Base-by-base conservation (phyloP, 768 basidiomycete genomes). In the Pseudohyphozyma bogoriensis region DNA sequence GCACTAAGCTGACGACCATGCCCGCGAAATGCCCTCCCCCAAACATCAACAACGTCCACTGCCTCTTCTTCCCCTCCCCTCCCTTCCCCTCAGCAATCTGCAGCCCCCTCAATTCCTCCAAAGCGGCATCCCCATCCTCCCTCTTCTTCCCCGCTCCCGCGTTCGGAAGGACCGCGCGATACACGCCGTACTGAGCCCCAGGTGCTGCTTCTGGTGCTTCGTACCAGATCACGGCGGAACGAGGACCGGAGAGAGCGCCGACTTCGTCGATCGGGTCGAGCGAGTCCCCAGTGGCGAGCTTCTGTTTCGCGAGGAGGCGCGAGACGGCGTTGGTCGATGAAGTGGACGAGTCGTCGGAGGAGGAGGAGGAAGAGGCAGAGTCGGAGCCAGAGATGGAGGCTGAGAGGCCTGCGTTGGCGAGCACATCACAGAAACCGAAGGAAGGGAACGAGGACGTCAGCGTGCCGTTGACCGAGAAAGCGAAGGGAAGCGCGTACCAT, bases 11-110 rank as follows among this genome's bases (percentile, higher is more conserved):
- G 74, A 73, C 83, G 36, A 99, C 78, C 58, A 90, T 85, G 29
- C 93, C 95, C 18, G 95, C 95, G 75, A 99, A 97, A 73, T 99
- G 95, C 15, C 95, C 95, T 26, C 95, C 92, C 0, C 95, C 95
- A 42, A 86, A 83, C 90, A 96, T 95, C 69, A 99, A 86, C 79
- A 97, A 74, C 0, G 90, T 88, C 87, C 92, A 93, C 60, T 81
- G 85, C 40, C 90, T 63, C 24, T 51, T 46, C 39, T 28, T 18
- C 11, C 24, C 32, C 29, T 10, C 56, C 26, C 22, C 51, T 11
- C 36, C 62, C 29, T 51, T 56, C 74, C 16, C 75, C 72, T 11
- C 75, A 73, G 37, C 16, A 7, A 68, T 67, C 72, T 90, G 90
- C 77, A 90, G 79, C n/a, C 74, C 74, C 64, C 76, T 79, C 26